Evolutionary conservation across 148 eudicot genomes (phyloP), one percentile per base, ranked within the genome.

Genomic region (Vaccinium myrtillus): DNA sequence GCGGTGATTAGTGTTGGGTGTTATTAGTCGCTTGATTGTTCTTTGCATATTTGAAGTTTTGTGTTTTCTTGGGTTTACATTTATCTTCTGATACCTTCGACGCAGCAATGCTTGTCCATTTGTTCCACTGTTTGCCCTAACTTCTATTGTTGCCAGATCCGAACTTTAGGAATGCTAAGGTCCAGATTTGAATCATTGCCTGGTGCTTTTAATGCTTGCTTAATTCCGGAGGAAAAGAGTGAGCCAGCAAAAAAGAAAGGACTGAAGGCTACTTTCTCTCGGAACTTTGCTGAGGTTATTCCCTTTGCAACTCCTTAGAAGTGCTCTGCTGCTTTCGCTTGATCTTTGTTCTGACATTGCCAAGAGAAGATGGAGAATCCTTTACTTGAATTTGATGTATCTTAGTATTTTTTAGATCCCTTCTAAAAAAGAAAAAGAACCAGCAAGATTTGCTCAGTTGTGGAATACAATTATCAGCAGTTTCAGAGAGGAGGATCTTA

Each of bases 391-490:
- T 70, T 32, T 51, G 59, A 36, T 81, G 23, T 23, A 21, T 82
- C 49, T 51, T 14, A 16, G 77, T 55, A 69, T 84, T 59, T 85
- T 65, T 82, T 86, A 97, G 99, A 89, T 90, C 78, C 89, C 92
- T 18, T 90, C 98, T 56, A 92, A 89, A 77, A 91, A 92, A 82
- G 98, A 90, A 83, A 97, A 95, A 87, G 94, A 91, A 89, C 95
- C 98, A 50, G 98, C 98, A 6, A 91, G 99, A 83, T 97, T 97
- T 90, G 99, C 99, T 89, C 99, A 97, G 84, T 86, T 97, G 85
- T 97, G 99, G 99, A 97, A 97, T 88, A 94, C 94, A 81, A 94
- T 97, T 82, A 95, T 97, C 83, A 92, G 95, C 50, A 95, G 98
- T 83, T 97, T 97, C 83, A 92, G 99, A 87, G 94, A 92, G 84